Evolutionary conservation across 2,329 filamentous ascomycete species (phyloP), one percentile per base, ranked within the genome.

Genomic region (Exophiala xenobiotica): DNA sequence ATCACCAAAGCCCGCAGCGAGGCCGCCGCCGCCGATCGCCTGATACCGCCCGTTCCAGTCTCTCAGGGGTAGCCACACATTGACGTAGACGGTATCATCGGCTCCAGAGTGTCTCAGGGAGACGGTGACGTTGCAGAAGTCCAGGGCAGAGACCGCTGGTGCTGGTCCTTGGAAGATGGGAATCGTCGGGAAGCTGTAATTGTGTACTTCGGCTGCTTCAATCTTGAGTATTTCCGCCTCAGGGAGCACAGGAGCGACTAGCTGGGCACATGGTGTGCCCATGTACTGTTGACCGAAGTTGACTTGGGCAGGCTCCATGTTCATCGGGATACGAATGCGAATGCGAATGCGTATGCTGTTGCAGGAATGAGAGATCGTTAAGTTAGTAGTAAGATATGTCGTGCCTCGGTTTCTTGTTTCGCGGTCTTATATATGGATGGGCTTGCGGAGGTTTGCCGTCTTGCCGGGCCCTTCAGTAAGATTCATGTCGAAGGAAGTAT

Each of bases 21-120:
- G 53, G 4, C 70, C 67, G 12, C 69, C 72, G 2, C 72, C 73
- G 1, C 74, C 74, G 0, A 67, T 59, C 9, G 62, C 70, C 46
- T 67, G 62, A 22, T 76, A 67, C 1, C 71, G 65, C 2, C 67
- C 62, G 35, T 73, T 73, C 70, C 70, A 74, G 19, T 59, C 55
- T 6, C 59, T 23, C 27, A 51, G 29, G 16, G 52, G 52, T 20
- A 55, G 44, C 47, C 43, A 5, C 53, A 22, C 58, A 69, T 64
- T 57, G 69, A 59, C 66, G 67, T 62, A 55, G 67, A 55, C 63
- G 68, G 63, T 6, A 69, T 64, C 35, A 64, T 63, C 37, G 71
- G 63, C 6, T 45, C 71, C 71, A 3, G 68, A 66, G 58, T 74
- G 72, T 1, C 66, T 71, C 57, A 74, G 72, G 20, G 64, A 60